phyloP scores from a whole-genome alignment of 1,139 yeast genomes.

The Zygosaccharomyces sapae region DNA sequence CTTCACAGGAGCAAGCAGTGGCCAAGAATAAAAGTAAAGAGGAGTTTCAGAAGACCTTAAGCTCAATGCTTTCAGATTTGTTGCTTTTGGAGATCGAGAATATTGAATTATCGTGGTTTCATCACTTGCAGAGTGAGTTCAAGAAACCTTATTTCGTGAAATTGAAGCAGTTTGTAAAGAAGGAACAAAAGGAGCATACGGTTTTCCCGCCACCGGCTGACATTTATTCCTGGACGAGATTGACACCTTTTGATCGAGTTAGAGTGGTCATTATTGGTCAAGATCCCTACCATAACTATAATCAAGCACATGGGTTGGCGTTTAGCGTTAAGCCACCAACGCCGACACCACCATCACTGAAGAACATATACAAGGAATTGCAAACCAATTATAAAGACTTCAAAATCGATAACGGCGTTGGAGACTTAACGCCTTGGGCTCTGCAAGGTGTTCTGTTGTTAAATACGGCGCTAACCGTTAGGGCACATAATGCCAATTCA shows the following conservation, averaged over 20 bases:
- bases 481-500: conserved; percentile 89
- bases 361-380: conserved; percentile 80
- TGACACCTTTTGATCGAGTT: conserved; percentile 71
- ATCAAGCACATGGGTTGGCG: conserved; percentile 96
- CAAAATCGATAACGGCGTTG: conserved; percentile 44
- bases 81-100: conserved; percentile 65
- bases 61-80: conserved; percentile 50
- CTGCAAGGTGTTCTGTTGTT: conserved; percentile 79
- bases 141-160: conserved; percentile 82
- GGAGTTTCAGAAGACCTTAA: conserved; percentile 52
- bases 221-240: conserved; percentile 90
- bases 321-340: conserved; percentile 85
- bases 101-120: conserved; percentile 76
- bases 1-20: background rate
- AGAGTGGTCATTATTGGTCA: conserved; percentile 86
- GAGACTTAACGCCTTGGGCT: conserved; percentile 83
- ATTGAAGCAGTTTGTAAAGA: conserved; percentile 44
- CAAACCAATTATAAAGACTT: conserved; percentile 69
- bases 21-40: conserved; percentile 11
- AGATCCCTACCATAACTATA: conserved; percentile 89
- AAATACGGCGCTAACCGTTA: conserved; percentile 85
- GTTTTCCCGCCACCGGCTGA: conserved; percentile 75
- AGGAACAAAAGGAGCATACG: conserved; percentile 24
- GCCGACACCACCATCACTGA: conserved; percentile 82
- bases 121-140: conserved; percentile 61